phyloP scores from a whole-genome alignment of 352 stramenopile genomes.

The Pilasporangium apinafurcum region DNA sequence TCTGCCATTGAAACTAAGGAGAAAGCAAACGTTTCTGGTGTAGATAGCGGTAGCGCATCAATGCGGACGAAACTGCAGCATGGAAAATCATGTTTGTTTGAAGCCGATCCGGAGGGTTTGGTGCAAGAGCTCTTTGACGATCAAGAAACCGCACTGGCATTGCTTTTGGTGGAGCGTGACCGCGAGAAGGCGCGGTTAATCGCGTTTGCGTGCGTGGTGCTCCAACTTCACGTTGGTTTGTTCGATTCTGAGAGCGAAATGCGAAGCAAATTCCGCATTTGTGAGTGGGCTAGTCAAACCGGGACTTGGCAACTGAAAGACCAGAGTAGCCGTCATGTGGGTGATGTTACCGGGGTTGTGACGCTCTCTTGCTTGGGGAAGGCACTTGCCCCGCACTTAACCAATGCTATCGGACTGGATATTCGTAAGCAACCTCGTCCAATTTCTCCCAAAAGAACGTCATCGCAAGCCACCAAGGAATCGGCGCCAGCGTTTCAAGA shows the following conservation, averaged over 20 bases:
- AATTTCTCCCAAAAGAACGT: neutral
- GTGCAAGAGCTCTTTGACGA: slow-evolving; percentile 17
- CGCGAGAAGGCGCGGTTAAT: slow-evolving; percentile 21
- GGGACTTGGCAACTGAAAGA: slow-evolving; percentile 29
- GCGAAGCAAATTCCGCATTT: slow-evolving; percentile 20
- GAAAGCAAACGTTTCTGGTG: neutral
- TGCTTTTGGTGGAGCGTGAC: slow-evolving; percentile 28
- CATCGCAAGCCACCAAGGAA: too few species aligned
- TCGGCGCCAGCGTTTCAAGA: neutral
- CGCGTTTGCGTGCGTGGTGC: slow-evolving; percentile 23
- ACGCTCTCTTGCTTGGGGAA: slow-evolving; percentile 45
- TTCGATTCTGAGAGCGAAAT: neutral
- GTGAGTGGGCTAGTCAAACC: slow-evolving; percentile 32
- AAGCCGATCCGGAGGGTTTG: slow-evolving; percentile 18
- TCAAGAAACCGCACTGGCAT: slow-evolving; percentile 13
- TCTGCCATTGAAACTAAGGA: neutral
- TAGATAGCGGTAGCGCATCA: neutral
- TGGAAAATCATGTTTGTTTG: slow-evolving; percentile 49
- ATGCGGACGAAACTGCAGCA: slow-evolving; percentile 12
- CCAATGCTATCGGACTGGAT: slow-evolving; percentile 16
- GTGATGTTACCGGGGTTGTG: slow-evolving; percentile 13
- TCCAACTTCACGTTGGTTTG: slow-evolving; percentile 21
- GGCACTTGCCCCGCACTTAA: slow-evolving; percentile 25
- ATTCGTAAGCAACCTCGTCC: neutral
- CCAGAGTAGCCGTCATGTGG: slow-evolving; percentile 12